Evolutionary conservation across 768 basidiomycete species (phyloP), one percentile per base, ranked within the genome.

Genomic region (Serendipita sp.): DNA sequence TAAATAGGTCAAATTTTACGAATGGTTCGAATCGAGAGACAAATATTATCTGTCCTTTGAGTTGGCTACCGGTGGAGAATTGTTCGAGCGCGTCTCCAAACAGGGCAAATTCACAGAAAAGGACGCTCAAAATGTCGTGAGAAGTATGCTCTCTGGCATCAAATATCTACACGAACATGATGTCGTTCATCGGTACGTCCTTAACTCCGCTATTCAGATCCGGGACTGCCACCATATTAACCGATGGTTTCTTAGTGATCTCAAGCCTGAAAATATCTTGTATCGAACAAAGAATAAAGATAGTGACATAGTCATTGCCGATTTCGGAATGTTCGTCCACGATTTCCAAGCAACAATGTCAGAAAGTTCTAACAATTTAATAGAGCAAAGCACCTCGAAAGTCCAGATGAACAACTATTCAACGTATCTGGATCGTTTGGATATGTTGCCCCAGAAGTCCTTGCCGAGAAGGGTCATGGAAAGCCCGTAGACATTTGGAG

Each of bases 41-140:
- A 97, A 96, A 75, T 97, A 92, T 74, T 98, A 94, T 72, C 83
- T 98, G n/a, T 82, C 88, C 0, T 96, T 96, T 70, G 92, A 97
- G 73, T 86, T 98, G 7, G 95, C 93, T 0, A 80, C 84, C 0
- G 95, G 96, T 3, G 96, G 96, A 35, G 96, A 98, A 71, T 81
- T 98, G 1, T 99, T 99, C 72, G 88, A 92, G 60, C 81, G 92
- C 51, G 90, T 98, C 68, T 74, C 86, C 51, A 76, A 86, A 67
- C 83, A 80, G 66, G 96, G 96, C 13, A 94, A 88, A 70, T 97
- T 97, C 70, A 95, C 93, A 0, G 96, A 99, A 72, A 81, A 83
- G 51, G 92, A 98, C 71, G 96, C 92, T 0, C 84, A 92, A 3
- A 72, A 76, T 0, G 89, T 93, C 7, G 76, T 94, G 13, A 76